A percentile compares a stretch with the other conserved stretches of the same genome.
Evolutionary conservation across 106 monocot species (phyloP).

Genomic region (Hemerocallis citrina): DNA sequence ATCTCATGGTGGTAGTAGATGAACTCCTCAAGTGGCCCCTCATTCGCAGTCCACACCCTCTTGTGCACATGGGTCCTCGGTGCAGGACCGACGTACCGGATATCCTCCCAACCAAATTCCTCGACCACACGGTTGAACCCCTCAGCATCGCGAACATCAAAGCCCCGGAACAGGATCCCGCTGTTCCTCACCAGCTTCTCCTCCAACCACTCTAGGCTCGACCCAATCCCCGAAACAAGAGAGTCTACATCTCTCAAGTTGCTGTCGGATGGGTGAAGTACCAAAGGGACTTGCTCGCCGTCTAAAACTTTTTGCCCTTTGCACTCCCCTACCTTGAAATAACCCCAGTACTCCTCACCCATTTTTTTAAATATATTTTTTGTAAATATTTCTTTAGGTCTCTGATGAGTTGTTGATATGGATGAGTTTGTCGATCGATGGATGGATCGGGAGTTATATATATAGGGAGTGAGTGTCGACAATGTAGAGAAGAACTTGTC

Average conservation of each 20-base stretch:
- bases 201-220: slow-evolving; percentile 18
- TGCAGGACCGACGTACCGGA: slow-evolving; percentile 28
- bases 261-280: slow-evolving; percentile 1
- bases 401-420: too few relatives aligned
- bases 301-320: slow-evolving; percentile 23
- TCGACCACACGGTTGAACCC: slow-evolving; percentile 29
- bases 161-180: slow-evolving; percentile 29
- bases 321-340: slow-evolving; percentile 25
- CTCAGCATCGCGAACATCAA: slow-evolving; percentile 20
- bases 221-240: slow-evolving; percentile 4
- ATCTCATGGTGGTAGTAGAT: slow-evolving; percentile 37
- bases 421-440: too few relatives aligned
- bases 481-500: too few relatives aligned
- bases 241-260: neutral
- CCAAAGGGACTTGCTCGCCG: slow-evolving; percentile 20
- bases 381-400: too few relatives aligned
- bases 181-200: slow-evolving; percentile 15
- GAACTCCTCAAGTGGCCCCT: slow-evolving; percentile 23
- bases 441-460: too few relatives aligned
- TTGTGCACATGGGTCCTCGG: slow-evolving; percentile 20
- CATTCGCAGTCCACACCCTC: slow-evolving; percentile 30
- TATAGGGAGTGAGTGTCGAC: too few relatives aligned
- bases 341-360: too few relatives aligned
- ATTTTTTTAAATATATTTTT: too few relatives aligned
- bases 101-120: slow-evolving; percentile 25